Evolutionary conservation across 257 asterid species (phyloP).

Genomic region (Ligustrum vulgare): DNA sequence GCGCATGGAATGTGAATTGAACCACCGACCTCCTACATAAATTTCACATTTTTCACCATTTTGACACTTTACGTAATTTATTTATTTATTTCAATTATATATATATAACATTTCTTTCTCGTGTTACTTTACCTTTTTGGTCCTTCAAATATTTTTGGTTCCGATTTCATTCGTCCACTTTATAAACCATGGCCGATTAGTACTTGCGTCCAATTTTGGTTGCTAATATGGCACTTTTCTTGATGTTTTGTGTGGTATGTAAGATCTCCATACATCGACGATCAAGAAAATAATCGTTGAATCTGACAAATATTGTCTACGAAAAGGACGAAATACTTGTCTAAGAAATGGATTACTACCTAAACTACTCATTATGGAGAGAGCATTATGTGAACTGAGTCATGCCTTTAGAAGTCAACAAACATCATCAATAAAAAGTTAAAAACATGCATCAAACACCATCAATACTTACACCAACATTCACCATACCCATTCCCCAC

Average conservation of each 20-base stretch:
- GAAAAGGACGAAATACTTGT: neutral
- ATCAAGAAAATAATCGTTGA: too few relatives aligned
- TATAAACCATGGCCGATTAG: too few relatives aligned
- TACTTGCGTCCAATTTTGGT: neutral
- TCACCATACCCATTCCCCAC: slow-evolving; percentile 10
- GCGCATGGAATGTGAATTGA: too few relatives aligned
- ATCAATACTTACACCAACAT: slow-evolving; percentile 19
- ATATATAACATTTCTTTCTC: too few relatives aligned
- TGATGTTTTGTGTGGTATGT: too few relatives aligned
- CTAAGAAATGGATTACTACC: neutral
- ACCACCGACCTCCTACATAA: too few relatives aligned
- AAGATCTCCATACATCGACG: too few relatives aligned
- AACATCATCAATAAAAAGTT: neutral
- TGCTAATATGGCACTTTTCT: too few relatives aligned
- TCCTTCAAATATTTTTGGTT: too few relatives aligned
- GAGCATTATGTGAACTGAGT: neutral
- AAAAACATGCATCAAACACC: slow-evolving; percentile 3
- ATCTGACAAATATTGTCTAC: neutral
- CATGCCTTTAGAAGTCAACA: slow-evolving; percentile 5
- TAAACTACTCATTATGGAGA: neutral
- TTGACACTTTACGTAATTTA: too few relatives aligned
- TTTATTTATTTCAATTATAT: too few relatives aligned
- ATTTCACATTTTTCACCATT: too few relatives aligned
- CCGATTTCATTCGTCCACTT: neutral
- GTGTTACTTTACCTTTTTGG: neutral